These are phyloP conservation scores for Neoboletus subvelutipes DNA, from an alignment of 768 basidiomycete genomes.

Conservation along the genomic window DNA sequence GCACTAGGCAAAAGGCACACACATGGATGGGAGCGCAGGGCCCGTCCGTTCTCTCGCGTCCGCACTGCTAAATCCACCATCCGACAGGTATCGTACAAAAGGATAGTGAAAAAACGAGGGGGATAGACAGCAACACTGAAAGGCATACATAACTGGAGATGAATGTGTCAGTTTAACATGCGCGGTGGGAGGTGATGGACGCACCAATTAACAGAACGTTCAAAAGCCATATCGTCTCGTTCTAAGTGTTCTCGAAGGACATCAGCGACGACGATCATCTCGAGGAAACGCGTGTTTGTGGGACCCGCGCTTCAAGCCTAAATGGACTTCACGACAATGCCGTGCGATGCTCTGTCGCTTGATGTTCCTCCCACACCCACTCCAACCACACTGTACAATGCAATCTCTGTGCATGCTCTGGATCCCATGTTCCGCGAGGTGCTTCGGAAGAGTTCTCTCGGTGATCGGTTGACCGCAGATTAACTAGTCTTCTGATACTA, in stretches of 20 bases:
- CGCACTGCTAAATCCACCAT: neutral
- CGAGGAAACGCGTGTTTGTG: neutral
- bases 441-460: neutral
- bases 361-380: neutral
- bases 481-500: neutral
- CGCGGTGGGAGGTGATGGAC: neutral
- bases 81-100: conserved; percentile 8
- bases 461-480: conserved; percentile 7
- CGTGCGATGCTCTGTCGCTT: conserved; percentile 8
- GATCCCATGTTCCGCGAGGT: conserved; percentile 18
- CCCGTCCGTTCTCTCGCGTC: neutral
- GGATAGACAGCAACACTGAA: neutral
- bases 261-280: neutral
- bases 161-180: neutral
- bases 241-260: neutral
- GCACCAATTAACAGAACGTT: neutral
- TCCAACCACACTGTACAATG: conserved; percentile 9
- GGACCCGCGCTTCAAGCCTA: conserved; percentile 12
- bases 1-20: neutral
- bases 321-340: conserved; percentile 18
- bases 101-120: neutral
- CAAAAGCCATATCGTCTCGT: neutral
- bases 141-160: neutral
- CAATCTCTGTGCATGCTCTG: neutral
- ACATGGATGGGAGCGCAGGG: neutral